These are phyloP conservation scores for Botrytis fragariae DNA, from an alignment of 2,329 filamentous ascomycete species.

Conservation along the genomic window DNA sequence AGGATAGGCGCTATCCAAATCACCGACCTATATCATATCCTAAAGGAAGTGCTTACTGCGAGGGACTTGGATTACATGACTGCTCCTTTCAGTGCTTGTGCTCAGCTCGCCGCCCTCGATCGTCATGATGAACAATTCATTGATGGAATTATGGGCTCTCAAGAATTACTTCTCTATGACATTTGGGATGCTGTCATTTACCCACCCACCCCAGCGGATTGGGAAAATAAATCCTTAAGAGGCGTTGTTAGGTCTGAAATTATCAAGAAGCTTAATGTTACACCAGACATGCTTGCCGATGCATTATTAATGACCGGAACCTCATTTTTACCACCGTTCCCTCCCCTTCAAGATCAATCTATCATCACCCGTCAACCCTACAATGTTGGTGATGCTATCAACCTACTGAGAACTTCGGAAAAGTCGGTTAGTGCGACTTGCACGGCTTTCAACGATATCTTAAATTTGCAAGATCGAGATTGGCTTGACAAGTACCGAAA, in stretches of 20 bases:
- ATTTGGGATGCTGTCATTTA: conserved; percentile 72
- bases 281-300: conserved; percentile 75
- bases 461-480: conserved; percentile 65
- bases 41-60: conserved; percentile 71
- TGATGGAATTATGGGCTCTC: conserved; percentile 77
- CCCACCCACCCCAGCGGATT: conserved; percentile 63
- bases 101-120: conserved; percentile 82
- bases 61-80: conserved; percentile 73
- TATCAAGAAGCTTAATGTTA: conserved; percentile 64
- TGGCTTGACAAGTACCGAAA: conserved; percentile 87
- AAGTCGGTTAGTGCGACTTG: conserved; percentile 72
- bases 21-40: conserved; percentile 70
- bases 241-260: conserved; percentile 65
- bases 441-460: conserved; percentile 74
- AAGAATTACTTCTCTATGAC: conserved; percentile 82
- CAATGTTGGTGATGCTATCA: conserved; percentile 73
- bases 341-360: conserved; percentile 63
- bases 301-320: conserved; percentile 80
- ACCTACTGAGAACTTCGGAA: conserved; percentile 69
- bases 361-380: conserved; percentile 50
- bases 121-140: conserved; percentile 64
- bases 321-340: conserved; percentile 75
- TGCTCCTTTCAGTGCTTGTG: conserved; percentile 82
- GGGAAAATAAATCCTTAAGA: conserved; percentile 63
- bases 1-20: conserved; percentile 64